Evolutionary conservation across 2,329 filamentous ascomycete genomes (phyloP).

Genomic region (Botryotinia narcissicola): DNA sequence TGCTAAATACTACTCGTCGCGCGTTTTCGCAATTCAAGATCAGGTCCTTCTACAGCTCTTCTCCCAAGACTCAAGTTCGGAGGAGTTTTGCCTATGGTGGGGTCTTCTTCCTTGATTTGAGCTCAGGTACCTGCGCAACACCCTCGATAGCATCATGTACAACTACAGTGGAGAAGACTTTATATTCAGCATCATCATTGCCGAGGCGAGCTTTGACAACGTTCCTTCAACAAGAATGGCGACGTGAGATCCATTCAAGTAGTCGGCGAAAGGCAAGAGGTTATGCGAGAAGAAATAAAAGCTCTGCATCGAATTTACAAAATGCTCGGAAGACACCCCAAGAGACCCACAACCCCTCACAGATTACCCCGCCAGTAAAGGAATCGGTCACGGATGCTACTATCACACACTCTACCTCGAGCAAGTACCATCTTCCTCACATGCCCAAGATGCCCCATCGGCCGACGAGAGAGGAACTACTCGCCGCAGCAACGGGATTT

Average conservation of each 20-base stretch:
- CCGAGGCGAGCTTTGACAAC: slow-evolving; percentile 23
- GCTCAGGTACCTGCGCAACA: slow-evolving; percentile 41
- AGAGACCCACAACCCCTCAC: slow-evolving; percentile 27
- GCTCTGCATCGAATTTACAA: slow-evolving; percentile 34
- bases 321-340: slow-evolving; percentile 26
- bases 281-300: slow-evolving; percentile 35
- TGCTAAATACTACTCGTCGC: slow-evolving; percentile 23
- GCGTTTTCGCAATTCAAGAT: slow-evolving; percentile 28
- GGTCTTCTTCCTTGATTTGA: slow-evolving; percentile 49
- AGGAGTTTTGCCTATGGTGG: slow-evolving; percentile 55
- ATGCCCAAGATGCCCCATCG: slow-evolving; percentile 76
- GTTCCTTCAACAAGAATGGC: slow-evolving; percentile 32
- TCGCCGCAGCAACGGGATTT: slow-evolving; percentile 88
- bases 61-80: slow-evolving; percentile 42
- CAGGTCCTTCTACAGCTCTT: slow-evolving; percentile 37
- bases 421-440: slow-evolving; percentile 55
- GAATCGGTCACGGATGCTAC: slow-evolving; percentile 16
- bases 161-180: slow-evolving; percentile 29
- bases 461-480: slow-evolving; percentile 87
- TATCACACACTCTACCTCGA: slow-evolving; percentile 31
- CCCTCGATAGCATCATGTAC: slow-evolving; percentile 34
- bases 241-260: slow-evolving; percentile 35
- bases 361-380: slow-evolving; percentile 24
- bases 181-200: slow-evolving; percentile 27
- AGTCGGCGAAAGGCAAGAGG: slow-evolving; percentile 31